Conservation (phyloP, 805 yeast genomes). For the Blastobotrys parvus region DNA sequence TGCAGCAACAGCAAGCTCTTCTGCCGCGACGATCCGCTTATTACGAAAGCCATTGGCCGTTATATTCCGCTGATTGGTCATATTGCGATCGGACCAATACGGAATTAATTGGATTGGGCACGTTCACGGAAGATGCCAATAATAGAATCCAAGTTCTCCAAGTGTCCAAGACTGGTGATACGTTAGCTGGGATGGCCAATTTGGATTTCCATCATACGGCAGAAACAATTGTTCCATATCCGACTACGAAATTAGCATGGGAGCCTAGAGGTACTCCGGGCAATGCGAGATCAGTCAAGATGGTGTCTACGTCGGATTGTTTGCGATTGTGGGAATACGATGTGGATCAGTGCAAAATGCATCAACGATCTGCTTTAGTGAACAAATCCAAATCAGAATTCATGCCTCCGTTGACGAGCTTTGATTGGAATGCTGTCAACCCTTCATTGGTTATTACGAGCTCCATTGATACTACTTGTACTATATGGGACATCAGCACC, state of each 20-base stretch:
- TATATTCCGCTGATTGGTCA: slow-evolving; percentile 49
- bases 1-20: not conserved
- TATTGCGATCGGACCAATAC: slow-evolving; percentile 26
- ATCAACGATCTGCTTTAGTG: slow-evolving; percentile 35
- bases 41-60: slow-evolving; percentile 42
- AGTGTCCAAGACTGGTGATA: slow-evolving; percentile 19
- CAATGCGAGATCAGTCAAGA: slow-evolving; percentile 29
- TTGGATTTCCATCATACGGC: slow-evolving; percentile 39
- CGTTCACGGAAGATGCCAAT: slow-evolving; percentile 68
- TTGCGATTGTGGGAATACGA: slow-evolving; percentile 55
- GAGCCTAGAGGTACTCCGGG: slow-evolving; percentile 38
- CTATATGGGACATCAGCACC: slow-evolving; percentile 80
- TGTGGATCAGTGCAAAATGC: slow-evolving; percentile 24
- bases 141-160: slow-evolving; percentile 44
- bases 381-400: slow-evolving; percentile 35
- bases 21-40: slow-evolving; percentile 32
- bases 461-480: slow-evolving; percentile 93
- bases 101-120: slow-evolving; percentile 56
- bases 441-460: slow-evolving; percentile 69
- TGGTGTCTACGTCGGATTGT: slow-evolving; percentile 68
- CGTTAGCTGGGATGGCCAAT: slow-evolving; percentile 15
- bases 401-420: slow-evolving; percentile 84
- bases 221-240: slow-evolving; percentile 52
- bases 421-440: slow-evolving; percentile 82
- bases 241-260: slow-evolving; percentile 69